phyloP scores from a whole-genome alignment of 2,329 filamentous ascomycete species.

The Helicocarpus griseus region DNA sequence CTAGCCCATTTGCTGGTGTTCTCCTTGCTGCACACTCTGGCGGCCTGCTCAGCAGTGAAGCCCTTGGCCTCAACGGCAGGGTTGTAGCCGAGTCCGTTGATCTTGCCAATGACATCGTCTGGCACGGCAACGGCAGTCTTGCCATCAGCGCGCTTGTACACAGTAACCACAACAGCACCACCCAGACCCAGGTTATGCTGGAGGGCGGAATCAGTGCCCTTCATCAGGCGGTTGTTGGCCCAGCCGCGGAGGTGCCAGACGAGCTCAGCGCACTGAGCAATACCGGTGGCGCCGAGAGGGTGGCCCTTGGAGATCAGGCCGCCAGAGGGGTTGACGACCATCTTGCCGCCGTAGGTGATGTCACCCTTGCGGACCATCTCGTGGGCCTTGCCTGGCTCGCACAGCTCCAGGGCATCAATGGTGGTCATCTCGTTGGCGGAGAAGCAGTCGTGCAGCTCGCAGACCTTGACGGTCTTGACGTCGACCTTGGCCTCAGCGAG shows the following conservation, averaged over 20 bases:
- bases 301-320: conserved; percentile 95
- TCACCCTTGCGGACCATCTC: conserved; percentile 79
- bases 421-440: conserved; percentile 87
- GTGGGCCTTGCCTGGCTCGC: conserved; percentile 72
- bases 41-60: conserved; percentile 68
- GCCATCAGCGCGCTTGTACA: conserved; percentile 79
- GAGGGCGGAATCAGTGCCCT: conserved; percentile 60
- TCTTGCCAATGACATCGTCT: conserved; percentile 54
- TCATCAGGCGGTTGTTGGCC: conserved; percentile 77
- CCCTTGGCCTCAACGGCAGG: conserved; percentile 83
- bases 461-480: conserved; percentile 64
- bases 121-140: conserved; percentile 51
- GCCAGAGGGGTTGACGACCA: conserved; percentile 86
- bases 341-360: conserved; percentile 78
- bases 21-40: conserved; percentile 60
- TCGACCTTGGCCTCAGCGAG: conserved; percentile 57
- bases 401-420: conserved; percentile 76
- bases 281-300: conserved; percentile 84
- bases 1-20: conserved; percentile 64
- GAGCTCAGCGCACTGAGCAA: conserved; percentile 89
- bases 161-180: conserved; percentile 80
- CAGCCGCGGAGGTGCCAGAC: conserved; percentile 93
- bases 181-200: conserved; percentile 93
- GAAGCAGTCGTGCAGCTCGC: conserved; percentile 96
- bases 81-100: conserved; percentile 73